Evolutionary conservation across 257 asterid genomes (phyloP).

Genomic region (Rubia yunnanensis): DNA sequence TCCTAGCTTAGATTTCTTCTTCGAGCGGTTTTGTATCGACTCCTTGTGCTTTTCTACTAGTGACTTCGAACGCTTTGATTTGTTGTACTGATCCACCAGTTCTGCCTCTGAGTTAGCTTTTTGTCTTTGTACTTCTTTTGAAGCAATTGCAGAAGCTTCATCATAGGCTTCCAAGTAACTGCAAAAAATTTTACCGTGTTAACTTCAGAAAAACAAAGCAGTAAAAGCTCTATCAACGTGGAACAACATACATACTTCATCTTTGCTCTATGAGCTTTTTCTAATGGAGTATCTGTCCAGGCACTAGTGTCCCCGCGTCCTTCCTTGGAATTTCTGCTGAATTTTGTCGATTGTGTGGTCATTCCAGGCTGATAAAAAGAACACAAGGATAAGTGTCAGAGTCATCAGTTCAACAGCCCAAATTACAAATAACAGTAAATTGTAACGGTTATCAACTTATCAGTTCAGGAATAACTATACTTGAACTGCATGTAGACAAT

Average conservation of each 20-base stretch:
- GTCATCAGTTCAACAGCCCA: no score
- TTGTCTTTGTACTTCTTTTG: slow-evolving; percentile 24
- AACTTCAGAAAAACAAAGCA: background rate
- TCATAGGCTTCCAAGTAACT: slow-evolving; percentile 30
- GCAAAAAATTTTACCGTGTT: background rate
- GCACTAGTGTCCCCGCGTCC: slow-evolving; percentile 93
- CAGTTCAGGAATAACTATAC: background rate
- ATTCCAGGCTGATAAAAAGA: slow-evolving; percentile 33
- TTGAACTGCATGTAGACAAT: no score
- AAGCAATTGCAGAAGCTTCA: slow-evolving; percentile 71
- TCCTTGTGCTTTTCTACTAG: slow-evolving; percentile 77
- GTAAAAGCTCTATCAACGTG: background rate
- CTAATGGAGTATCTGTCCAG: slow-evolving; percentile 66
- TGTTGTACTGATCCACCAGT: slow-evolving; percentile 76
- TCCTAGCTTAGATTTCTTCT: slow-evolving; percentile 66
- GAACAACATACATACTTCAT: background rate
- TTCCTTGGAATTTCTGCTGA: slow-evolving; percentile 61
- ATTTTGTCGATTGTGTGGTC: slow-evolving; percentile 65
- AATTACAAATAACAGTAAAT: no score
- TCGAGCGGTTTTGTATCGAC: slow-evolving; percentile 24
- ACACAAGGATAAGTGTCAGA: no score
- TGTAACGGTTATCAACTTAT: no score
- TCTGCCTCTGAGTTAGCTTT: slow-evolving; percentile 51
- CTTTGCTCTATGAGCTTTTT: background rate
- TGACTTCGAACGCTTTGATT: slow-evolving; percentile 59